These are phyloP conservation scores for Camellia lanceoleosa DNA, from an alignment of 148 eudicot genomes.

Conservation along the genomic window DNA sequence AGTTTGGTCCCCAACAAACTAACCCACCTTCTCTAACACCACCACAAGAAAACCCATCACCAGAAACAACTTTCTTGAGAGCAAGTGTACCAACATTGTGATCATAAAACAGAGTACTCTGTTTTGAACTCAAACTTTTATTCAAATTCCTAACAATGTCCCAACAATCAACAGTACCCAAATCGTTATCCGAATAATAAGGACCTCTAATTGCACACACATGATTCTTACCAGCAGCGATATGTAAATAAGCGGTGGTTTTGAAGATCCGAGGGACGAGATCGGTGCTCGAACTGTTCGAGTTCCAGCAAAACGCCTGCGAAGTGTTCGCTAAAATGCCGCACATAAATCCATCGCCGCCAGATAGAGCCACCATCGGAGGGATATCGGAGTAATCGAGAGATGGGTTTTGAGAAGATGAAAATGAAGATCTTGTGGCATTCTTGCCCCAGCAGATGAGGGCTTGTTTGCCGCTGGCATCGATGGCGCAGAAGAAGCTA, in stretches of 20 bases:
- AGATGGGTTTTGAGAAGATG: constrained; percentile 16
- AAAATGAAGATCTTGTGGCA: constrained; percentile 15
- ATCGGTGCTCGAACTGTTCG: constrained; percentile 38
- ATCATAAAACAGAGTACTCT: constrained; percentile 62
- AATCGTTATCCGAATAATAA: constrained; percentile 46
- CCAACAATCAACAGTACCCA: constrained; percentile 84
- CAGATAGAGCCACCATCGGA: constrained; percentile 66
- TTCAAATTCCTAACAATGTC: constrained; percentile 40
- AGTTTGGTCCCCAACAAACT: constrained; percentile 85
- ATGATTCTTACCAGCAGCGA: constrained; percentile 75
- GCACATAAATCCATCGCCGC: constrained; percentile 73
- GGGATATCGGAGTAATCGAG: constrained; percentile 42
- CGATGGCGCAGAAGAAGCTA: constrained; percentile 84
- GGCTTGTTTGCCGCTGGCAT: constrained; percentile 82
- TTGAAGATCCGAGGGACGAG: constrained; percentile 51
- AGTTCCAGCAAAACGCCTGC: constrained; percentile 68
- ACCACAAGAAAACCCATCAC: constrained; percentile 87
- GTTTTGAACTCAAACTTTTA: constrained; percentile 34
- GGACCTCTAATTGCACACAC: constrained; percentile 77
- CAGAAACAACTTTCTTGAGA: constrained; percentile 63
- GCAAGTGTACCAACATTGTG: constrained; percentile 28
- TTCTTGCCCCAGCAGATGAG: constrained; percentile 75
- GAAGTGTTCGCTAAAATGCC: constrained; percentile 73
- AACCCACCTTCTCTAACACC: constrained; percentile 43
- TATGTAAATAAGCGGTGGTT: constrained; percentile 48